A percentile compares a stretch with the other conserved stretches of the same genome.
These are phyloP conservation scores for Ettlia oleoabundans DNA, from an alignment of 139 green algal species.

Conservation along the genomic window DNA sequence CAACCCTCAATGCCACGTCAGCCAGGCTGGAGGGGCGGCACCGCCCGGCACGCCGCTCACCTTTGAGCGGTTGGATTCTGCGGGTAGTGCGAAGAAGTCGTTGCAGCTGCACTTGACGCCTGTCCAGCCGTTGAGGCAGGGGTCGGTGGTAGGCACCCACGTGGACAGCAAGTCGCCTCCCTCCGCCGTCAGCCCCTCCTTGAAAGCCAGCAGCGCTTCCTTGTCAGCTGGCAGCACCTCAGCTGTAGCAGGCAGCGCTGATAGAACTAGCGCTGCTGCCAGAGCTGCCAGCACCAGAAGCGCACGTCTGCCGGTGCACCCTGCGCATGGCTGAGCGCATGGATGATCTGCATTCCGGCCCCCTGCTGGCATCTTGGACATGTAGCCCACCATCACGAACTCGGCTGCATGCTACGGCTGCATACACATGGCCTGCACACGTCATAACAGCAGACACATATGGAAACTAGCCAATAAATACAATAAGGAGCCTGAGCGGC, in stretches of 20 bases:
- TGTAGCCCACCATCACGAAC: too few relatives aligned
- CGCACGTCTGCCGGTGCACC: not conserved
- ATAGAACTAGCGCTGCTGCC: not conserved
- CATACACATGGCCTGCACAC: too few relatives aligned
- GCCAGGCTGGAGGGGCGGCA: too few relatives aligned
- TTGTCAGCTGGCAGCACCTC: constrained; percentile 43
- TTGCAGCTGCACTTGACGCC: constrained; percentile 48
- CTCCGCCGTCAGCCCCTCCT: constrained; percentile 27
- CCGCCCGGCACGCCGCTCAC: not conserved
- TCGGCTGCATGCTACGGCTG: too few relatives aligned
- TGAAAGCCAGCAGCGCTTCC: constrained; percentile 55
- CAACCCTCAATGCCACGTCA: too few relatives aligned
- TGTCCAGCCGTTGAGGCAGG: constrained; percentile 47
- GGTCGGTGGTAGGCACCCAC: constrained; percentile 48
- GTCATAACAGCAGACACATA: too few relatives aligned
- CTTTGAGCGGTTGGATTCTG: not conserved
- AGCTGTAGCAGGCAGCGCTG: not conserved
- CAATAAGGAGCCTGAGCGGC: too few relatives aligned
- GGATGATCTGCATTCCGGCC: too few relatives aligned
- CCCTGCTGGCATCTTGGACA: too few relatives aligned
- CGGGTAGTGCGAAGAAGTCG: not conserved
- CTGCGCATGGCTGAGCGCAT: too few relatives aligned
- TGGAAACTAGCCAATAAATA: too few relatives aligned
- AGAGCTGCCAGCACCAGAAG: not conserved
- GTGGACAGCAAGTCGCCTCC: constrained; percentile 32